Base-by-base conservation (phyloP, 139 green algal genomes). In the Coccomyxa sp. region DNA sequence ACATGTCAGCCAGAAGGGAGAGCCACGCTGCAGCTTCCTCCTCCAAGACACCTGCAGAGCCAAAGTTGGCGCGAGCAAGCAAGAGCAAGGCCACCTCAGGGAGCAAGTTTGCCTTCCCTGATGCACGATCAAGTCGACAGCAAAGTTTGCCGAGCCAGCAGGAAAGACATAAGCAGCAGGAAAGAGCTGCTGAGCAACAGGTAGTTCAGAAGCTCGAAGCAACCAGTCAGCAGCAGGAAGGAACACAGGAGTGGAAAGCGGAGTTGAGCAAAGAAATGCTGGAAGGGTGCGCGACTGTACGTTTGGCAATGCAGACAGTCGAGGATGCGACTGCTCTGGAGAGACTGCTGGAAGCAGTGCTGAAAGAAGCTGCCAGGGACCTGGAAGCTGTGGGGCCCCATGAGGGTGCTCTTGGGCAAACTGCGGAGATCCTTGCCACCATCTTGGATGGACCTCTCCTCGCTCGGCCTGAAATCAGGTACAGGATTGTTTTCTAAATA, bases 331-430 rank as follows among this genome's bases (percentile, higher is more conserved):
- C 15, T 11, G 80, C 67, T 13, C 80, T 79, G 67, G 80, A 83
- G 31, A 67, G 32, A 32, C 66, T 83, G 16, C 15, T 83, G 10
- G 67, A 79, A 38, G 80, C 80, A 13, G 51, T 83, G 31, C 32
- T 83, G 67, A 17, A 13, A 67, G 27, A 78, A 23, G 32, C 67
- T 45, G 79, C n/a, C 13, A 63, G 57, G 21, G 66, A 27, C 21
- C 23, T 27, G 51, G 28, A 45, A 23, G 31, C 78, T 82, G 16
- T 31, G 7, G 27, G 14, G 57, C 17, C 71, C 13, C 27, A 31
- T 30, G 71, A 27, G 1, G 71, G 31, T 1, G 25, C 71, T 30
- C 25, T 21, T 10, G 71, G 1, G 71, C 23, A 30, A 45, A n/a
- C 71, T 78, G 71, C 27, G 12, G 71, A 27, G 25, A 78, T 18